phyloP scores from a whole-genome alignment of 305 asterid genomes.

The Ruellia speciosa region DNA sequence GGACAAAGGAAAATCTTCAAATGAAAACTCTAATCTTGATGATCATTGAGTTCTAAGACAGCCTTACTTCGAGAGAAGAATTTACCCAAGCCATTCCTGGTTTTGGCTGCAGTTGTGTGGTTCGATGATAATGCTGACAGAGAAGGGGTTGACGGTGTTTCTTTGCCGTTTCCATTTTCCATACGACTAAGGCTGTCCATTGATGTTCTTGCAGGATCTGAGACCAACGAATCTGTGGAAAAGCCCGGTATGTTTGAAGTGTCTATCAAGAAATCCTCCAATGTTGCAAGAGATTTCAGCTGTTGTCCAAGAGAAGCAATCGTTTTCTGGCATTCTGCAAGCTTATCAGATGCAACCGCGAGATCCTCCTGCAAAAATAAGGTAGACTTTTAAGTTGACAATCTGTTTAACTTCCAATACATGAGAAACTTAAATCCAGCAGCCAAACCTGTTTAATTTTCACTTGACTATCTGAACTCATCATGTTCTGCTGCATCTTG shows the following conservation, averaged over 20 bases:
- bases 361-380: constrained; percentile 44
- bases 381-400: background rate
- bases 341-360: constrained; percentile 72
- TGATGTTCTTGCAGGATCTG: background rate
- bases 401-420: no score
- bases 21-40: background rate
- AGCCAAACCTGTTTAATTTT: constrained; percentile 58
- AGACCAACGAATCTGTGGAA: constrained; percentile 12
- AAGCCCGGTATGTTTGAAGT: constrained; percentile 54
- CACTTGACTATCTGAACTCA: constrained; percentile 30
- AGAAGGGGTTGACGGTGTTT: constrained; percentile 32
- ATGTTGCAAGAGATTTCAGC: constrained; percentile 76
- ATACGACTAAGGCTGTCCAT: background rate
- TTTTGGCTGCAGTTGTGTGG: constrained; percentile 25
- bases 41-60: constrained; percentile 8
- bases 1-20: no score
- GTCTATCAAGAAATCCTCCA: constrained; percentile 68
- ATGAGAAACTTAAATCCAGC: background rate
- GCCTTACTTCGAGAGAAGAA: constrained; percentile 42
- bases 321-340: constrained; percentile 80
- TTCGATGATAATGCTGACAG: constrained; percentile 17
- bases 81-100: constrained; percentile 42
- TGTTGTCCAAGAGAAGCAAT: constrained; percentile 78
- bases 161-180: background rate
- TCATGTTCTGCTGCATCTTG: constrained; percentile 34